Conservation (phyloP, 2,329 filamentous ascomycete genomes). For the Diplodia corticola region DNA sequence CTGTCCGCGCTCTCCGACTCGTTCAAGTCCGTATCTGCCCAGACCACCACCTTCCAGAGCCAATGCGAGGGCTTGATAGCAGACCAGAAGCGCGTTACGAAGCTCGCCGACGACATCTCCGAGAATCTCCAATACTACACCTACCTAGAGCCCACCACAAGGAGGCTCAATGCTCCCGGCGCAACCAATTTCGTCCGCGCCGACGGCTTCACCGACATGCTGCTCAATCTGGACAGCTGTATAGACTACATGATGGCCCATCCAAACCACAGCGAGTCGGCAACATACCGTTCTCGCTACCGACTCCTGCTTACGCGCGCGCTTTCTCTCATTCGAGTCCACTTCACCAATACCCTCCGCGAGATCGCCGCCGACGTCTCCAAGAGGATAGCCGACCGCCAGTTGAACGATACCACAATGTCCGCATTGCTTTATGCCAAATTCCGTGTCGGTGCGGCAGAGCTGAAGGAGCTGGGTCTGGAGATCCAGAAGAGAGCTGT, state of each 20-base stretch:
- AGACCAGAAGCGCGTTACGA: slow-evolving; percentile 77
- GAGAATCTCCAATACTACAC: slow-evolving; percentile 93
- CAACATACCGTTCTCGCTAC: slow-evolving; percentile 85
- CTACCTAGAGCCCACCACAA: slow-evolving; percentile 87
- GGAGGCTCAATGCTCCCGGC: slow-evolving; percentile 87
- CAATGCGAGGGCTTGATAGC: slow-evolving; percentile 86
- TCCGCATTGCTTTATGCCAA: slow-evolving; percentile 71
- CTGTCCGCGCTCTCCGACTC: slow-evolving; percentile 79
- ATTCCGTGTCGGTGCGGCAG: slow-evolving; percentile 65
- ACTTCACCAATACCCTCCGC: slow-evolving; percentile 63
- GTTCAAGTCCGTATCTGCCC: slow-evolving; percentile 82
- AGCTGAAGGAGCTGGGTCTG: slow-evolving; percentile 65
- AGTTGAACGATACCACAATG: slow-evolving; percentile 70
- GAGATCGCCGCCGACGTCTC: slow-evolving; percentile 64
- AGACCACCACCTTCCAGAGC: slow-evolving; percentile 89
- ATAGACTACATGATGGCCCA: slow-evolving; percentile 89
- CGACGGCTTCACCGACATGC: slow-evolving; percentile 82
- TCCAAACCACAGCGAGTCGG: slow-evolving; percentile 80
- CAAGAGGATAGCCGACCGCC: slow-evolving; percentile 64
- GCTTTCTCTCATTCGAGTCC: slow-evolving; percentile 65
- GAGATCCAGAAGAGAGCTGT: slow-evolving; percentile 68
- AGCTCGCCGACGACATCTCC: slow-evolving; percentile 79
- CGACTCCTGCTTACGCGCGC: slow-evolving; percentile 73
- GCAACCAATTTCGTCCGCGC: slow-evolving; percentile 82
- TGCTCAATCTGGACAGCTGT: slow-evolving; percentile 84